Percentiles rank a stretch among this genome's conserved stretches.
Evolutionary conservation across 805 yeast species (phyloP).

Genomic region (Candida qinlingensis): DNA sequence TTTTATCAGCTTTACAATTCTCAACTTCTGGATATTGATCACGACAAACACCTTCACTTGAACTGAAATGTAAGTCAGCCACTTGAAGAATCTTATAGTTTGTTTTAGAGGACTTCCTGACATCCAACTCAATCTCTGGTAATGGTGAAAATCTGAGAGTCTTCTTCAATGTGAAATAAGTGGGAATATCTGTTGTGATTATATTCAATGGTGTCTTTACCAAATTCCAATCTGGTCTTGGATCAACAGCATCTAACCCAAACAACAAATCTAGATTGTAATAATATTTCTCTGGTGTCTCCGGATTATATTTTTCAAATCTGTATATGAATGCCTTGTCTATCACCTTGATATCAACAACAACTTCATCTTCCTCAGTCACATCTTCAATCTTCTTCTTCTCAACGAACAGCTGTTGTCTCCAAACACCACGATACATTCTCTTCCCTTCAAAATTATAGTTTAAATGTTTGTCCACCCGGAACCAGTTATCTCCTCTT

Average conservation of each 20-base stretch:
- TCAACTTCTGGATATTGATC: slow-evolving; percentile 59
- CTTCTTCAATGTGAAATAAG: slow-evolving; percentile 22
- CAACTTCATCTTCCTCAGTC: slow-evolving; percentile 2
- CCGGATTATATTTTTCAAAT: slow-evolving; percentile 34
- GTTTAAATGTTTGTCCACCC: slow-evolving; percentile 10
- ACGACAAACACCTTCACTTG: slow-evolving; percentile 74
- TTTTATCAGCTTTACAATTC: slow-evolving; percentile 62
- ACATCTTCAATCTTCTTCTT: slow-evolving; percentile 3
- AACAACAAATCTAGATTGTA: slow-evolving; percentile 55
- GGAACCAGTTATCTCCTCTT: slow-evolving; percentile 8
- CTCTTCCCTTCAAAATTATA: slow-evolving; percentile 7
- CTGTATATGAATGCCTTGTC: slow-evolving; percentile 39
- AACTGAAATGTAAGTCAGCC: slow-evolving; percentile 88
- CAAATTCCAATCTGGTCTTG: slow-evolving; percentile 64
- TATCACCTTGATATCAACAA: neutral
- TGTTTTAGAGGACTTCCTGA: slow-evolving; percentile 26
- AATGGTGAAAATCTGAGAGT: neutral
- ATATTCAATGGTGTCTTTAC: slow-evolving; percentile 5
- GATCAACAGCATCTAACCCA: slow-evolving; percentile 71
- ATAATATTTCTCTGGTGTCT: slow-evolving; percentile 11
- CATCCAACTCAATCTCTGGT: slow-evolving; percentile 7
- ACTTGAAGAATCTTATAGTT: slow-evolving; percentile 79
- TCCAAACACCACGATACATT: slow-evolving; percentile 2
- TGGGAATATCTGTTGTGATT: slow-evolving; percentile 13
- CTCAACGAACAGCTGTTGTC: slow-evolving; percentile 10